Percentiles rank a stretch among this genome's conserved stretches.
phyloP scores from a whole-genome alignment of 1,139 yeast genomes.

The Candida anutae region DNA sequence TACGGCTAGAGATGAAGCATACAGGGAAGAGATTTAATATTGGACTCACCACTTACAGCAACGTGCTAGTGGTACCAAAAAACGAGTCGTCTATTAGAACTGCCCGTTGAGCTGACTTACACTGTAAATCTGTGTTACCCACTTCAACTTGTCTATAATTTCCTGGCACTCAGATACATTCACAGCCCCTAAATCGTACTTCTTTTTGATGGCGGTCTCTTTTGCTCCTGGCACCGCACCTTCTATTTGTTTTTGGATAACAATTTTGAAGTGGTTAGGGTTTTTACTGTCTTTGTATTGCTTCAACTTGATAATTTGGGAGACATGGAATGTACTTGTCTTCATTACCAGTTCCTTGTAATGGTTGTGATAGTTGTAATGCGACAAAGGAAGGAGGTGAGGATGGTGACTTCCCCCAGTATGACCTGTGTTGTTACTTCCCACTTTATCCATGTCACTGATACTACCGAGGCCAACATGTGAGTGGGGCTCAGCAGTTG shows the following conservation, averaged over 20 bases:
- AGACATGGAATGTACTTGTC: slow-evolving; percentile 80
- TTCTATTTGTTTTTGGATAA: slow-evolving; percentile 56
- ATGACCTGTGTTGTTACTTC: slow-evolving; percentile 8
- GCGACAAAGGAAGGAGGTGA: no score
- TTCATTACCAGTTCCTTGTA: slow-evolving; percentile 48
- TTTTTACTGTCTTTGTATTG: slow-evolving; percentile 59
- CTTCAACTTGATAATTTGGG: slow-evolving; percentile 69
- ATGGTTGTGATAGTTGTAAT: slow-evolving; percentile 43
- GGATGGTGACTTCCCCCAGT: slow-evolving; percentile 24
- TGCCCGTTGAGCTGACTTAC: slow-evolving; percentile 9
- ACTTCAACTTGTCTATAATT: slow-evolving; percentile 60
- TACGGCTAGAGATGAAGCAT: no score
- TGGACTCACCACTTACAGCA: no score
- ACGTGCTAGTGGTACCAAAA: no score
- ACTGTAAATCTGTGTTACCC: slow-evolving; percentile 44
- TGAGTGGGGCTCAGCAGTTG: slow-evolving; percentile 6
- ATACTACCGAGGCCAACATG: slow-evolving; percentile 3
- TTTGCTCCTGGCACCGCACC: slow-evolving; percentile 31
- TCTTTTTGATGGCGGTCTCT: slow-evolving; percentile 40
- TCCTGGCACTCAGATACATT: slow-evolving; percentile 58
- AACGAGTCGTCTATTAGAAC: no score
- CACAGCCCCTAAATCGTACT: slow-evolving; percentile 81
- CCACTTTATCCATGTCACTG: neutral
- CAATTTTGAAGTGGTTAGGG: slow-evolving; percentile 75
- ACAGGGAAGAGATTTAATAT: no score